Conservation (phyloP, 2,329 filamentous ascomycete genomes). For the Fusarium longipes region DNA sequence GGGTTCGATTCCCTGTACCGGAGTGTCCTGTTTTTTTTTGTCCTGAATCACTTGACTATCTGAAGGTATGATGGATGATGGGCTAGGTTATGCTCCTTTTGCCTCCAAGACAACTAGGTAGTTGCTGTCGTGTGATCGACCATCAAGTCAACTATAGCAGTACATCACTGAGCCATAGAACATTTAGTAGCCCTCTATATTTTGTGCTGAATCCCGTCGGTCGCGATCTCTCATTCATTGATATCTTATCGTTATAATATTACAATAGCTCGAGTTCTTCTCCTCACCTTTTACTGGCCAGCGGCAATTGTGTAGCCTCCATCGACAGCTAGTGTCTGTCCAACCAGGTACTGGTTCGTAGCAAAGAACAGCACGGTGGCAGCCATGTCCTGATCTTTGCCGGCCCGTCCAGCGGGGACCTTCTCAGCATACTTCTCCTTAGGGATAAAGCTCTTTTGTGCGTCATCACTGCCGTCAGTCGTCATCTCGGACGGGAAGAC, state of each 20-base stretch:
- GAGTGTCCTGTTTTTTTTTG: slow-evolving; percentile 10
- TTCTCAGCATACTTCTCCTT: slow-evolving; percentile 67
- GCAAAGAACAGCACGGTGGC: slow-evolving; percentile 69
- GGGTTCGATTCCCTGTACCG: slow-evolving; percentile 45
- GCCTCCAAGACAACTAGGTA: neutral
- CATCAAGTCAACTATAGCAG: neutral
- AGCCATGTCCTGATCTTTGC: slow-evolving; percentile 76
- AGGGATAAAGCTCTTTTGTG: slow-evolving; percentile 69
- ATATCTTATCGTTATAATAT: slow-evolving; percentile 4
- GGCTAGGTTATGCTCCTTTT: neutral
- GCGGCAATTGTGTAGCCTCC: slow-evolving; percentile 57
- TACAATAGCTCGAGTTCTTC: neutral
- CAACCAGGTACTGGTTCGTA: slow-evolving; percentile 58
- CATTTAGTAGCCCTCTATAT: neutral
- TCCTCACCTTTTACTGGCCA: slow-evolving; percentile 32
- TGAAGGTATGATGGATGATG: too few relatives aligned
- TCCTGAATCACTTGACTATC: too few relatives aligned
- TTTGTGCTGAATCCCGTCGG: too few relatives aligned
- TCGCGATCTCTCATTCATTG: slow-evolving; percentile 3
- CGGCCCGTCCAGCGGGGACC: slow-evolving; percentile 74
- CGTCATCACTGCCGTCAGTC: slow-evolving; percentile 58
- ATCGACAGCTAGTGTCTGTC: slow-evolving; percentile 58
- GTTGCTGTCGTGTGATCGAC: neutral
- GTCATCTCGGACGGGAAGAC: slow-evolving; percentile 80
- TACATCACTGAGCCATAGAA: neutral